Conservation (phyloP, 1,284 basidiomycete species). For the Inonotus obliquus region DNA sequence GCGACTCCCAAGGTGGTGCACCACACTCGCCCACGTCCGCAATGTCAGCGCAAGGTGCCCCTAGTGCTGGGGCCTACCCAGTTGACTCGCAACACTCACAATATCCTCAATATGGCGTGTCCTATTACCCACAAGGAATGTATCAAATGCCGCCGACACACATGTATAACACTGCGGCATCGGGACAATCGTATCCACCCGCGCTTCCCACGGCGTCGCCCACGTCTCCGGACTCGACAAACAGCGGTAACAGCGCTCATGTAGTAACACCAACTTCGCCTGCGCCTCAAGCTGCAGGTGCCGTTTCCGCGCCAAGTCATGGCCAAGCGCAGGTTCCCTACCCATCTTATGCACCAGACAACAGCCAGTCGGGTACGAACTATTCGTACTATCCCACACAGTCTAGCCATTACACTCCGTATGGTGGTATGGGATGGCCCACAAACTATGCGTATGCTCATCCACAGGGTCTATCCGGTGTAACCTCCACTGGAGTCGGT, state of each 20-base stretch:
- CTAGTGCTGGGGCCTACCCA: background rate
- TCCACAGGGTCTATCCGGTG: constrained; percentile 3
- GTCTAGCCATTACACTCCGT: constrained; percentile 7
- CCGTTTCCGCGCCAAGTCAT: background rate
- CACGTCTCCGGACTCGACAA: background rate
- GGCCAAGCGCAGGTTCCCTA: background rate
- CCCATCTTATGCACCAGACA: background rate
- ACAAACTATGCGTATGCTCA: constrained; percentile 2
- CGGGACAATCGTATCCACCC: background rate
- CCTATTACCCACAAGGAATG: constrained; percentile 8
- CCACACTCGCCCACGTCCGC: background rate
- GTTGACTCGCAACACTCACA: constrained; percentile 1
- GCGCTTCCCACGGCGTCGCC: constrained; percentile 1
- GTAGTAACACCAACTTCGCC: constrained; percentile 4
- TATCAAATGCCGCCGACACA: constrained; percentile 3
- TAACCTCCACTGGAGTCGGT: background rate
- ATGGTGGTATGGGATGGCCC: constrained; percentile 8
- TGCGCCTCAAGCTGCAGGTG: constrained; percentile 2
- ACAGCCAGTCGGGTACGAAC: background rate
- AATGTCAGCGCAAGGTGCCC: background rate
- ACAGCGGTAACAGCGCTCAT: background rate
- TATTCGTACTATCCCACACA: constrained; percentile 10
- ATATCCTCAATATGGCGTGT: constrained; percentile 1
- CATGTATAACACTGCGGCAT: background rate
- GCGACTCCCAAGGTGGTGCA: background rate